phyloP scores from a whole-genome alignment of 805 yeast species.

The Metschnikowia aberdeeniae region DNA sequence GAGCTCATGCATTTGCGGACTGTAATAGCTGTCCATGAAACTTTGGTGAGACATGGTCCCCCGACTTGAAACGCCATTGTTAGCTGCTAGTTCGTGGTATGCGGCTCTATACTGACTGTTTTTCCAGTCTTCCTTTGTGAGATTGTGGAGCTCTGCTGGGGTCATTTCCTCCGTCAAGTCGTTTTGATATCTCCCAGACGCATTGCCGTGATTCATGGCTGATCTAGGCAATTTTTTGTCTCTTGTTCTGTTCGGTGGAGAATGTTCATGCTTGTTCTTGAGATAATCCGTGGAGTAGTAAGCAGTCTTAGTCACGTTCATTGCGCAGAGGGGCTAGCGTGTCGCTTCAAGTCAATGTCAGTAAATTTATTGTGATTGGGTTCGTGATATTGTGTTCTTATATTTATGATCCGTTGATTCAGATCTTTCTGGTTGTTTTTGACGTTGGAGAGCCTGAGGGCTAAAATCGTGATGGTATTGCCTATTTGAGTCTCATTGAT shows the following conservation, averaged over 20 bases:
- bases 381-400: neutral
- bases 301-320: slow-evolving; percentile 42
- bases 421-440: too few relatives aligned
- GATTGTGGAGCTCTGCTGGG: slow-evolving; percentile 32
- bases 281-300: slow-evolving; percentile 37
- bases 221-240: neutral
- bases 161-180: slow-evolving; percentile 32
- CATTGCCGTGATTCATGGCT: neutral
- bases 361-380: too few relatives aligned
- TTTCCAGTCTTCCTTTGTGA: neutral
- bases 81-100: neutral
- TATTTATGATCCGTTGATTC: too few relatives aligned
- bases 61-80: neutral
- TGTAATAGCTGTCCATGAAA: neutral
- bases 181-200: slow-evolving; percentile 13
- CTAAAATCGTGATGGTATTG: neutral
- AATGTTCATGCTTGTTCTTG: slow-evolving; percentile 2
- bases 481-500: slow-evolving; percentile 1
- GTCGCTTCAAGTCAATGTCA: too few relatives aligned
- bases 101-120: neutral
- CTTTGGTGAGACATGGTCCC: slow-evolving; percentile 1
- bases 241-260: neutral
- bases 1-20: neutral
- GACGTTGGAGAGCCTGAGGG: neutral
- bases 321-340: slow-evolving; percentile 8